Percentiles rank a stretch among this genome's conserved stretches.
These are phyloP conservation scores for Teratosphaeria zuluensis DNA, from an alignment of 2,329 filamentous ascomycete species.

Conservation along the genomic window DNA sequence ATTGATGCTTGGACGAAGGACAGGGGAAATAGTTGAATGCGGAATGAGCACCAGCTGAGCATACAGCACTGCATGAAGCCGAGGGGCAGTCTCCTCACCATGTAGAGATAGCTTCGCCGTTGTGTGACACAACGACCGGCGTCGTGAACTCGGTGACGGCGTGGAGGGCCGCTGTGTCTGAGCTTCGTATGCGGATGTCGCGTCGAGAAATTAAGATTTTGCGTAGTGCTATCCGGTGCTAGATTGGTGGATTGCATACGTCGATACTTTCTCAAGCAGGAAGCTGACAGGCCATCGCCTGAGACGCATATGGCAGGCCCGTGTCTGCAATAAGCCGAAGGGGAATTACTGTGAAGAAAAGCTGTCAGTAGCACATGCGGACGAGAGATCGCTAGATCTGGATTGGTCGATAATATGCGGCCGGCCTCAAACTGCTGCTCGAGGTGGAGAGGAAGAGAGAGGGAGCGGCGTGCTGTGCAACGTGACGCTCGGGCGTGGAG, in stretches of 20 bases:
- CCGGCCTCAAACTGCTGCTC: neutral
- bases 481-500: neutral
- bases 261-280: neutral
- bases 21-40: neutral
- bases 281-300: neutral
- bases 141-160: neutral
- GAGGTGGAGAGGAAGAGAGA: neutral
- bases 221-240: neutral
- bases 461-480: neutral
- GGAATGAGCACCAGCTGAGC: conserved; percentile 7
- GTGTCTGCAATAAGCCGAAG: too few species aligned
- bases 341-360: neutral
- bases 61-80: conserved; percentile 8
- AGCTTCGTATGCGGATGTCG: conserved; percentile 1
- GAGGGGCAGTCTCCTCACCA: conserved; percentile 5
- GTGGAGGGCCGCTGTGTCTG: neutral
- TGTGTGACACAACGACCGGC: conserved; percentile 4
- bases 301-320: neutral
- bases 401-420: neutral
- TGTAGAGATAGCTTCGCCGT: conserved; percentile 5
- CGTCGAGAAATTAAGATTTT: neutral
- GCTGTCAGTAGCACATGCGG: neutral
- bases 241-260: neutral
- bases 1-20: conserved; percentile 12
- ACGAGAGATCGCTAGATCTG: neutral